These are phyloP conservation scores for Thuidium tamariscinum DNA, from an alignment of 225 moss, liverwort and hornwort genomes.

Conservation along the genomic window DNA sequence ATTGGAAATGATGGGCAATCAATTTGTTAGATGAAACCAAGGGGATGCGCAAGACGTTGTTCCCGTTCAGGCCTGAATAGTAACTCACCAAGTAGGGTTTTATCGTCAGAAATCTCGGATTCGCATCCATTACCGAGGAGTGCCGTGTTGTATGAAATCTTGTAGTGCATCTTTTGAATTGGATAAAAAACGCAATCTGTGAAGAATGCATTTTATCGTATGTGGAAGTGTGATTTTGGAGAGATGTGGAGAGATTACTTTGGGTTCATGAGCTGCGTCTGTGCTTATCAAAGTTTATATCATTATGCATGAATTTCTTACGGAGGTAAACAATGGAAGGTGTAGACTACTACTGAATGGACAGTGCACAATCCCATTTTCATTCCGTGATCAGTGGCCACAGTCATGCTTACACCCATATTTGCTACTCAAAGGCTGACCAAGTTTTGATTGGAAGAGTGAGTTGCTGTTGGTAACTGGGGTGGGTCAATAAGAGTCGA, in stretches of 20 bases:
- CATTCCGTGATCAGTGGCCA: not conserved
- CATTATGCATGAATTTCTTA: not conserved
- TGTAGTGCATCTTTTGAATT: not conserved
- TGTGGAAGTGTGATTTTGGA: not conserved
- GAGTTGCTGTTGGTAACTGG: not conserved
- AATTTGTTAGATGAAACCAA: not conserved
- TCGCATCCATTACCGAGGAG: not conserved
- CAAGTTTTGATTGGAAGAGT: not conserved
- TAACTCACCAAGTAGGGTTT: not conserved
- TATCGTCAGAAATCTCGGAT: not conserved
- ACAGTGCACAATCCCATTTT: not conserved
- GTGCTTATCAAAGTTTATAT: no score
- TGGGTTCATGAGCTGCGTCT: not conserved
- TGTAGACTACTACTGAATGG: not conserved
- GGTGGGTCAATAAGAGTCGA: not conserved
- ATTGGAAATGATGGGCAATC: not conserved
- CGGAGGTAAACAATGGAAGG: not conserved
- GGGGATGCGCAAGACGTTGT: constrained; percentile 17
- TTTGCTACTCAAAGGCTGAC: not conserved
- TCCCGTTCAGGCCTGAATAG: not conserved
- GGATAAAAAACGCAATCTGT: not conserved
- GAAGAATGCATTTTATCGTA: not conserved
- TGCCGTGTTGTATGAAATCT: not conserved
- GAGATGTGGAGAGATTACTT: not conserved
- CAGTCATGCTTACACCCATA: not conserved